These are phyloP conservation scores for Epichloe gansuensis DNA, from an alignment of 2,329 filamentous ascomycete genomes.

Conservation along the genomic window DNA sequence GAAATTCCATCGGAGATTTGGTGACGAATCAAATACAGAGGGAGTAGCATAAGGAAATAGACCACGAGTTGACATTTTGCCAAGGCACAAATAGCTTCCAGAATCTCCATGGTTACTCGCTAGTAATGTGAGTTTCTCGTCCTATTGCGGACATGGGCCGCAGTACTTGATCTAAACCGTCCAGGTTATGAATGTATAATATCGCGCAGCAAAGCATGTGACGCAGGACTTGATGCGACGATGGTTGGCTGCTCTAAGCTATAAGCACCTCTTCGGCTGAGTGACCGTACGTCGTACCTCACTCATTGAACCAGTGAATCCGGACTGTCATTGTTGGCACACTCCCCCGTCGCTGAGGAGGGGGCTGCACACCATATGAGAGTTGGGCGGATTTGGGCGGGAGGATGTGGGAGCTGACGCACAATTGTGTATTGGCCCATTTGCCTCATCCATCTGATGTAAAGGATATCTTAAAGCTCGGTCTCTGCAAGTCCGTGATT, in stretches of 20 bases:
- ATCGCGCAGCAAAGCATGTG: not conserved
- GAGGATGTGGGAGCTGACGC: not conserved
- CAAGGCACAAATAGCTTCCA: not conserved
- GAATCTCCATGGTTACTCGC: not conserved
- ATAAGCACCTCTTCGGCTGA: not conserved
- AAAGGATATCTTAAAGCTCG: constrained; percentile 16
- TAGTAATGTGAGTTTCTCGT: not conserved
- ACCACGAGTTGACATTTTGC: not conserved
- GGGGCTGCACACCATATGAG: not conserved
- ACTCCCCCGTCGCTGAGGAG: not conserved
- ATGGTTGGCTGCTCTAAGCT: not conserved
- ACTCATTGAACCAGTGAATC: not conserved
- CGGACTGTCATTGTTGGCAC: not conserved
- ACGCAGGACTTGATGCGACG: too few relatives aligned
- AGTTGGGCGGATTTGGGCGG: not conserved
- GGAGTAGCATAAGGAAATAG: not conserved
- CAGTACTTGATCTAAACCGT: not conserved
- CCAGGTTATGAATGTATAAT: not conserved
- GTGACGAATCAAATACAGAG: not conserved
- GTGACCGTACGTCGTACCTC: not conserved
- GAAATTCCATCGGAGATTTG: not conserved
- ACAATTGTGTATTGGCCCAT: not conserved
- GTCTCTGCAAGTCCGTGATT: constrained; percentile 19
- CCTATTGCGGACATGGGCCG: not conserved
- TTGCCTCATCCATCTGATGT: not conserved